phyloP scores from a whole-genome alignment of 257 asterid genomes.

The Fraxinus quadrangulata region DNA sequence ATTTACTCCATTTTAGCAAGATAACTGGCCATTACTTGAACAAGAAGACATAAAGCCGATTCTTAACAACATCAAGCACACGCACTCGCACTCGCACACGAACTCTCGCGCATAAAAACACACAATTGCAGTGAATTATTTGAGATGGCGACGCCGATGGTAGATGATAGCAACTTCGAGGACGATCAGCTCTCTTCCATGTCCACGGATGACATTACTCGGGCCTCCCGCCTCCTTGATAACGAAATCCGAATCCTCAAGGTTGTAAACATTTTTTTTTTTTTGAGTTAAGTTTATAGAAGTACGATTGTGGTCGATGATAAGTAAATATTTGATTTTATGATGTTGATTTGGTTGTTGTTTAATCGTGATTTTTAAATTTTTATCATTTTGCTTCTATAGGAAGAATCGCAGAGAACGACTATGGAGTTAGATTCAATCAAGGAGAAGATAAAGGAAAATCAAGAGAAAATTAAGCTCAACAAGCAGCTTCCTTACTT shows the following conservation, averaged over 20 bases:
- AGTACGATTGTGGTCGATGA: neutral
- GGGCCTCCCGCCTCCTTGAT: constrained; percentile 92
- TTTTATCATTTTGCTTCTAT: neutral
- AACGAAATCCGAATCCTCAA: constrained; percentile 75
- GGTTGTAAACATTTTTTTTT: constrained; percentile 41
- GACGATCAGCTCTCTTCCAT: constrained; percentile 75
- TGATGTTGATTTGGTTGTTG: neutral
- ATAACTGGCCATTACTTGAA: too few relatives aligned
- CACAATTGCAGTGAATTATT: neutral
- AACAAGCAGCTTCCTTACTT: constrained; percentile 89
- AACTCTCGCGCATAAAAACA: too few relatives aligned
- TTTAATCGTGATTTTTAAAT: neutral
- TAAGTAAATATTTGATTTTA: neutral
- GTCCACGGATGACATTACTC: constrained; percentile 77
- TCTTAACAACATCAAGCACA: too few relatives aligned
- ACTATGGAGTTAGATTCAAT: constrained; percentile 75
- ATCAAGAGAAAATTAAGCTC: constrained; percentile 86
- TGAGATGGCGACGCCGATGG: constrained; percentile 85
- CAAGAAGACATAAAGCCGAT: too few relatives aligned
- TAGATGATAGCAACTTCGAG: constrained; percentile 69
- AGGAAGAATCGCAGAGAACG: constrained; percentile 87
- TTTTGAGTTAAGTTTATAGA: neutral
- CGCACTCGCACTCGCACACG: too few relatives aligned
- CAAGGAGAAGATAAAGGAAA: constrained; percentile 80
- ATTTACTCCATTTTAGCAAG: too few relatives aligned